Percentiles rank a stretch among this genome's conserved stretches.
phyloP scores from a whole-genome alignment of 345 rosid species.

The Salix caprea region DNA sequence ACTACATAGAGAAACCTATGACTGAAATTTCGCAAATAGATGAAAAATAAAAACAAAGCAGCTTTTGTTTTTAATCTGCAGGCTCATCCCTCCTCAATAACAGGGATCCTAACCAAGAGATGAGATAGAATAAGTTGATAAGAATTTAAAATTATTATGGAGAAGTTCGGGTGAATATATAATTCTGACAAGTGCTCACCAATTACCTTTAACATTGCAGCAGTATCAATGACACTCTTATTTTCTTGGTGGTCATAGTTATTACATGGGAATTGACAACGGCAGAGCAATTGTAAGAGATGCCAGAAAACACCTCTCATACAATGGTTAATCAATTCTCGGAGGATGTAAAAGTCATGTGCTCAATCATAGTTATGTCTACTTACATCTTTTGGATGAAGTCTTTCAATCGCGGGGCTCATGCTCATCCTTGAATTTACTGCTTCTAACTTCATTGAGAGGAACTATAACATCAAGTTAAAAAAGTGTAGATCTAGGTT shows the following conservation, averaged over 20 bases:
- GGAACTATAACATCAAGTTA: slow-evolving; percentile 21
- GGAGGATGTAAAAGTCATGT: background rate
- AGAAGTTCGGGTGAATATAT: background rate
- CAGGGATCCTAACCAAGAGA: background rate
- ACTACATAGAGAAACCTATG: background rate
- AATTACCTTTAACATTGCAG: background rate
- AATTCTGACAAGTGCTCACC: background rate
- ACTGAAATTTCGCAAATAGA: background rate
- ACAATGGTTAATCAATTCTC: background rate
- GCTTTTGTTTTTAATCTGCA: background rate
- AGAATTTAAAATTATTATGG: background rate
- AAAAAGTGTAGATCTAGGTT: slow-evolving; percentile 1
- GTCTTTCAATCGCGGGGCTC: slow-evolving; percentile 12
- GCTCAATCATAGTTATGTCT: background rate
- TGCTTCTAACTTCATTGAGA: slow-evolving; percentile 32
- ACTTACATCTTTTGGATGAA: slow-evolving; percentile 28
- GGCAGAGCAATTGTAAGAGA: background rate
- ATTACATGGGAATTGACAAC: background rate
- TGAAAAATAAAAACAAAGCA: background rate
- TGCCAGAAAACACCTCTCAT: background rate
- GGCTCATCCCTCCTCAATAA: background rate
- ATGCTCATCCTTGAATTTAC: slow-evolving; percentile 23
- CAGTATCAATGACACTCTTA: background rate
- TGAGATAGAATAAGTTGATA: background rate
- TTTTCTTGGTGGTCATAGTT: background rate